Percentiles rank a stretch among this genome's conserved stretches.
These are phyloP conservation scores for Chaetomiaceae sp. DNA, from an alignment of 2,329 filamentous ascomycete species.

Conservation along the genomic window DNA sequence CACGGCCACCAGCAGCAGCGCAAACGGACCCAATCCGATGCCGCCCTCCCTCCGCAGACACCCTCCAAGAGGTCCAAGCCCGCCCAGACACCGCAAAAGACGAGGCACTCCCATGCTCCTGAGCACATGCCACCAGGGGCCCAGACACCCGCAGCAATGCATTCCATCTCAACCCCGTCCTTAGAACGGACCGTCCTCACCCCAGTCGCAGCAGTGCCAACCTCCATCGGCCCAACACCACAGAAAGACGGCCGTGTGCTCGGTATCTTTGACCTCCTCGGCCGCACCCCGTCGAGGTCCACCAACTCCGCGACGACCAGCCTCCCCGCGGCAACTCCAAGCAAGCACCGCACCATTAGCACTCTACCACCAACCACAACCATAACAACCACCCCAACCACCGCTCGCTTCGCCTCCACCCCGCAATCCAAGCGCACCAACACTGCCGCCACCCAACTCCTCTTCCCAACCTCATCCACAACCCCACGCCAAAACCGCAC, in stretches of 20 bases:
- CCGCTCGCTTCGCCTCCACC: conserved; percentile 13
- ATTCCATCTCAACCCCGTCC: conserved; percentile 46
- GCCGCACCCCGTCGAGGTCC: conserved; percentile 46
- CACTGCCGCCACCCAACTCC: neutral
- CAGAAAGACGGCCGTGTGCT: conserved; percentile 74
- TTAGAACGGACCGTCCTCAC: conserved; percentile 57
- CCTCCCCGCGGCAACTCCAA: conserved; percentile 14
- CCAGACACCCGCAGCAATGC: conserved; percentile 4
- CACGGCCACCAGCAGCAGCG: conserved; percentile 39
- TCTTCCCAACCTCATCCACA: conserved; percentile 8
- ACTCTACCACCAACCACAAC: neutral
- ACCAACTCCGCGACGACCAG: conserved; percentile 31
- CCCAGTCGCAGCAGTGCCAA: conserved; percentile 46
- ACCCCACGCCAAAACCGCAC: conserved; percentile 50
- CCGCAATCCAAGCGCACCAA: conserved; percentile 7
- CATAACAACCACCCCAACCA: conserved; percentile 15
- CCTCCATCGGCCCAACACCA: conserved; percentile 70
- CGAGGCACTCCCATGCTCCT: conserved; percentile 21
- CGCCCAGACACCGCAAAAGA: conserved; percentile 27
- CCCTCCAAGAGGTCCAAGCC: conserved; percentile 50
- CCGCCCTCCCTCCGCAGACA: conserved; percentile 39
- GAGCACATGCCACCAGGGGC: conserved; percentile 15
- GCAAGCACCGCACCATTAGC: conserved; percentile 6
- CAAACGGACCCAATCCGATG: conserved; percentile 25
- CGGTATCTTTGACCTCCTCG: conserved; percentile 69